Base-by-base conservation (phyloP, 2,329 filamentous ascomycete genomes). In the Diaporthe amygdali region DNA sequence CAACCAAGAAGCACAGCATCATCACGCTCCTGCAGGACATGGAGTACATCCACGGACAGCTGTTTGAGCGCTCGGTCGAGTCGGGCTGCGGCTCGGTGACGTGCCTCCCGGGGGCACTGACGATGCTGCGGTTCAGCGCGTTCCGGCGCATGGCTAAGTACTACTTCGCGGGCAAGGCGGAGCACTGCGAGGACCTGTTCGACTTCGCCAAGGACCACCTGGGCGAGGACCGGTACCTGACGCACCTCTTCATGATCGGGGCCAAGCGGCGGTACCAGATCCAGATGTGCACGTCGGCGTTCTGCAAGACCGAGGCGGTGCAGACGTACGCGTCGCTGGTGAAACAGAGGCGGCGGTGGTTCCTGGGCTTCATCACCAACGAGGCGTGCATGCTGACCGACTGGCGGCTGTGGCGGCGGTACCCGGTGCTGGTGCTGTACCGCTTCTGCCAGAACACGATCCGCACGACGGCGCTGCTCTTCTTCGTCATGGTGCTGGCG, bases 321-420 rank as follows among this genome's bases (percentile, higher is more conserved):
- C 95, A 97, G 82, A 95, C 93, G 2, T 95, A 95, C 81, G 84
- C 84, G 70, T 95, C 93, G 76, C 88, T 99, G 56, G 87, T 98
- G 80, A 98, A 98, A 86, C 96, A 99, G 84, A 92, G 96, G 72
- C 92, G 96, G 69, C 90, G 96, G 79, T 99, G 96, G 96, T 98
- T 98, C 81, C 87, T 98, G 52, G 96, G 96, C 37, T 98, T 97
- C 82, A 95, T 98, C 83, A 98, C 96, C 20, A 99, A 99, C 81
- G 96, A 98, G 81, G 96, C 95, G 9, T 98, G 95, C 84, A 98
- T 98, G 96, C 86, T 99, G 83, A 98, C 96, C 2, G 96, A 98
- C 82, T 91, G 93, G 81, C 91, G 96, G 71, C 87, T 98, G 34
- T 98, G 96, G 96, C 93, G 89, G 80, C 90, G 94, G 66, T 98